Percentiles rank a stretch among this genome's conserved stretches.
phyloP scores from a whole-genome alignment of 2,329 filamentous ascomycete genomes.

The Scedosporium apiospermum region DNA sequence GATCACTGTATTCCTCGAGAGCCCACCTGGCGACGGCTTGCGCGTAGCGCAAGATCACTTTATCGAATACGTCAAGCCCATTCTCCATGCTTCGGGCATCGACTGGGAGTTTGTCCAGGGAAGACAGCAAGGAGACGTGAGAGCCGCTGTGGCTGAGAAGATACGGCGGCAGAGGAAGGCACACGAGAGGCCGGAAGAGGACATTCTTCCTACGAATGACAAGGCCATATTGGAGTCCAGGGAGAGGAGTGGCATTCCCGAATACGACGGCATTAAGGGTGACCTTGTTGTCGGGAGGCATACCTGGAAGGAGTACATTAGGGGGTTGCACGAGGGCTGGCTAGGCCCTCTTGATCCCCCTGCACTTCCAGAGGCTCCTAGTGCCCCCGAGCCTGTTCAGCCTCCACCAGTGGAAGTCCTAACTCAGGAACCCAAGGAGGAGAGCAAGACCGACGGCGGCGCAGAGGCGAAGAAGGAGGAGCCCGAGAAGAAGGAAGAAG shows the following conservation, averaged over 20 bases:
- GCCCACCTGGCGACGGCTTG: constrained; percentile 79
- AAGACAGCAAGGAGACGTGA: constrained; percentile 81
- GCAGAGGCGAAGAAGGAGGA: constrained; percentile 18
- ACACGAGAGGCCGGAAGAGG: constrained; percentile 40
- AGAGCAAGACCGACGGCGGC: constrained; percentile 13
- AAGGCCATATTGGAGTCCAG: constrained; percentile 54
- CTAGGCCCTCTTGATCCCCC: constrained; percentile 62
- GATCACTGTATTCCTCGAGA: constrained; percentile 76
- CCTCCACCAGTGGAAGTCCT: constrained; percentile 5
- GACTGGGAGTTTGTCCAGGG: constrained; percentile 97
- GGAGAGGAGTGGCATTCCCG: constrained; percentile 54
- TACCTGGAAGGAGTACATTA: constrained; percentile 94
- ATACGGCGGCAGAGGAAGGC: constrained; percentile 63
- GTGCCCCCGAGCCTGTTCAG: constrained; percentile 32
- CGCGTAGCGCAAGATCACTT: constrained; percentile 88
- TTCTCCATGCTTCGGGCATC: constrained; percentile 78
- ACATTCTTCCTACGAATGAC: constrained; percentile 37
- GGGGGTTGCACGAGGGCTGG: constrained; percentile 94
- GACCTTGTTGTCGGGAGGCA: constrained; percentile 86
- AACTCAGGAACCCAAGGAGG: constrained; percentile 12
- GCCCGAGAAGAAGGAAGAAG: constrained; percentile 29
- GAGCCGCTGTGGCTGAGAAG: constrained; percentile 76
- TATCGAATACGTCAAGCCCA: constrained; percentile 88
- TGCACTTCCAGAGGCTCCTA: constrained; percentile 32
- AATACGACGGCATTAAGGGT: constrained; percentile 66